Evolutionary conservation across 2,329 filamentous ascomycete genomes (phyloP).

Genomic region (Trichophyton equinum): DNA sequence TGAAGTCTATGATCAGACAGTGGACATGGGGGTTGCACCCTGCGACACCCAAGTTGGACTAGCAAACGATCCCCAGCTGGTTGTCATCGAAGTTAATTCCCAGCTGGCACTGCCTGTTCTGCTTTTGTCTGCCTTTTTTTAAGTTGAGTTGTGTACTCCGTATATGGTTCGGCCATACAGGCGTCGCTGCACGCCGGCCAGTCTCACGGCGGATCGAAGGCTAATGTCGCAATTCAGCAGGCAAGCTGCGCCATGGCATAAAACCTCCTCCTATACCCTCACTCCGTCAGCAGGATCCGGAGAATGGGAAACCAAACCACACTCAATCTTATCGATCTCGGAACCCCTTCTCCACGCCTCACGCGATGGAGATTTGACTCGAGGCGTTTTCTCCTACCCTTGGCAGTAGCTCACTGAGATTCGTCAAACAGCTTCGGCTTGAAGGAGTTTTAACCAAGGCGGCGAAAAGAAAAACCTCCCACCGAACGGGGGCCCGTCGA

Average conservation of each 20-base stretch:
- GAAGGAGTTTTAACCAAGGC: not conserved
- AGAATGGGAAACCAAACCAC: not conserved
- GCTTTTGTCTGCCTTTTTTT: not conserved
- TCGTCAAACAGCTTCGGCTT: not conserved
- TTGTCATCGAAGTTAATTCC: not conserved
- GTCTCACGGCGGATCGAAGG: not conserved
- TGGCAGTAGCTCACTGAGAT: not conserved
- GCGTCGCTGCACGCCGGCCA: not conserved
- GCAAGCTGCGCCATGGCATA: not conserved
- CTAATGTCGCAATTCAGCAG: slow-evolving; percentile 2
- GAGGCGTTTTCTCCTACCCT: not conserved
- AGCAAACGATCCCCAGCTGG: not conserved
- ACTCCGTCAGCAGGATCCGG: not conserved
- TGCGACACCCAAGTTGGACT: not conserved
- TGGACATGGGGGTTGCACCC: not conserved
- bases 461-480: not conserved
- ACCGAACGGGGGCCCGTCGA: not conserved
- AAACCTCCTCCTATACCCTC: not conserved
- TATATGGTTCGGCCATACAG: not conserved
- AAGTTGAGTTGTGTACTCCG: not conserved
- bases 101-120: not conserved
- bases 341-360: not conserved
- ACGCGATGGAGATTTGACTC: not conserved
- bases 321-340: not conserved
- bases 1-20: slow-evolving; percentile 3